phyloP scores from a whole-genome alignment of 2,329 filamentous ascomycete genomes.

The Parastagonospora nodorum region DNA sequence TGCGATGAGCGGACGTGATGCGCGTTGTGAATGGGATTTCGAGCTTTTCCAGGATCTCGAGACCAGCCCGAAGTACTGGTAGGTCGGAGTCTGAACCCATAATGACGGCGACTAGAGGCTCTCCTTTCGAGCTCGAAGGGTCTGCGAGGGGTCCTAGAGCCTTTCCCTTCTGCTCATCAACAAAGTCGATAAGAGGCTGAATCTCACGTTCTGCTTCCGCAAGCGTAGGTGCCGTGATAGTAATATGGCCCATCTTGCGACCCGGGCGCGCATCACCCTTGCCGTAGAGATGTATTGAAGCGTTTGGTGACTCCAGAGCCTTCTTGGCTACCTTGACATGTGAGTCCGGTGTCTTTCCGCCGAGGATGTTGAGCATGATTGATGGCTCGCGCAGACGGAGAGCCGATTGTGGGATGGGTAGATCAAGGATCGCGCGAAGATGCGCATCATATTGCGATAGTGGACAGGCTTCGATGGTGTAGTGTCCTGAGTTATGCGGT shows the following conservation, averaged over 20 bases:
- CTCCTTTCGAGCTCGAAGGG: slow-evolving; percentile 11
- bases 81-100: slow-evolving; percentile 86
- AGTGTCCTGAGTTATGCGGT: slow-evolving; percentile 91
- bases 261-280: slow-evolving; percentile 83
- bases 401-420: slow-evolving; percentile 58
- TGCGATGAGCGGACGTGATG: slow-evolving; percentile 74
- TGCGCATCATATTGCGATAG: slow-evolving; percentile 94
- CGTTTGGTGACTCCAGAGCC: slow-evolving; percentile 63
- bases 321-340: slow-evolving; percentile 63
- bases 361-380: slow-evolving; percentile 84
- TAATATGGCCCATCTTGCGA: slow-evolving; percentile 95
- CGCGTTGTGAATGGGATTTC: slow-evolving; percentile 72
- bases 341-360: slow-evolving; percentile 67
- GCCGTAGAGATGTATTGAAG: slow-evolving; percentile 84
- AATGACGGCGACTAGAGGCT: slow-evolving; percentile 73
- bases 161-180: slow-evolving; percentile 60
- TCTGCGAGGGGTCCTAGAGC: slow-evolving; percentile 24
- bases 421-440: slow-evolving; percentile 78
- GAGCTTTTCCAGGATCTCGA: slow-evolving; percentile 71
- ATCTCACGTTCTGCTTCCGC: slow-evolving; percentile 69
- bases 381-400: slow-evolving; percentile 63
- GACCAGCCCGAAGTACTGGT: slow-evolving; percentile 66
- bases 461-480: slow-evolving; percentile 89
- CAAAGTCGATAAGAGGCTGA: slow-evolving; percentile 70
- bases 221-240: slow-evolving; percentile 72